Conservation (phyloP, 805 yeast genomes). For the Maudiozyma pseudohumilis region DNA sequence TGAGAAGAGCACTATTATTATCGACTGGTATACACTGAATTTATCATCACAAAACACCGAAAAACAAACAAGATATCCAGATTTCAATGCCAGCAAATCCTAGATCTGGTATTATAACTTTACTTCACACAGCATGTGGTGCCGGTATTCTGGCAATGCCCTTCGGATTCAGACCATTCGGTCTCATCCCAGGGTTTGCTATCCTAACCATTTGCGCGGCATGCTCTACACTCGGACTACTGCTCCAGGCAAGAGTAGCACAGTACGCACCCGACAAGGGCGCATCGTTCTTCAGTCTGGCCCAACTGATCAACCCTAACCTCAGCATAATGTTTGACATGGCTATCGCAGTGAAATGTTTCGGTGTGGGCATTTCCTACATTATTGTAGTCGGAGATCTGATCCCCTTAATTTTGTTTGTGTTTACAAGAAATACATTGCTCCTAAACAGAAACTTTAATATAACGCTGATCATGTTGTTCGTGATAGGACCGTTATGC, state of each 20-base stretch:
- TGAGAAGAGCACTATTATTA: too few relatives aligned
- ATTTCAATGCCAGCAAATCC: constrained; percentile 18
- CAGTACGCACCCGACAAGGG: constrained; percentile 43
- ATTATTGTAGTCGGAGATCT: constrained; percentile 62
- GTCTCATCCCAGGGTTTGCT: constrained; percentile 20
- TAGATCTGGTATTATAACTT: constrained; percentile 26
- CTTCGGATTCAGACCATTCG: constrained; percentile 42
- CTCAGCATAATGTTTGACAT: constrained; percentile 52
- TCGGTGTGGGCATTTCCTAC: constrained; percentile 61
- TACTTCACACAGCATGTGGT: constrained; percentile 31
- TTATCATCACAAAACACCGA: neutral
- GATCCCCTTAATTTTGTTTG: constrained; percentile 44
- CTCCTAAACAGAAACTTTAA: constrained; percentile 43
- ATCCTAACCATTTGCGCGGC: constrained; percentile 22
- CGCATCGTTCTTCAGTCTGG: constrained; percentile 54
- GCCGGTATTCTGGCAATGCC: constrained; percentile 76
- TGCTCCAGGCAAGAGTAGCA: constrained; percentile 50
- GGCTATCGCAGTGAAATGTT: constrained; percentile 62
- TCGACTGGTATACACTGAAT: too few relatives aligned
- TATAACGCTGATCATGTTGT: constrained; percentile 48
- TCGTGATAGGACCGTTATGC: constrained; percentile 43
- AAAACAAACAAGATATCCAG: neutral
- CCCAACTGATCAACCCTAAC: constrained; percentile 52
- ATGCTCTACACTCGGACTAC: constrained; percentile 38
- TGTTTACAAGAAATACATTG: constrained; percentile 26